A percentile compares a stretch with the other conserved stretches of the same genome.
Evolutionary conservation across 1,139 yeast genomes (phyloP).

Genomic region (Sugiyamaella pinicola): DNA sequence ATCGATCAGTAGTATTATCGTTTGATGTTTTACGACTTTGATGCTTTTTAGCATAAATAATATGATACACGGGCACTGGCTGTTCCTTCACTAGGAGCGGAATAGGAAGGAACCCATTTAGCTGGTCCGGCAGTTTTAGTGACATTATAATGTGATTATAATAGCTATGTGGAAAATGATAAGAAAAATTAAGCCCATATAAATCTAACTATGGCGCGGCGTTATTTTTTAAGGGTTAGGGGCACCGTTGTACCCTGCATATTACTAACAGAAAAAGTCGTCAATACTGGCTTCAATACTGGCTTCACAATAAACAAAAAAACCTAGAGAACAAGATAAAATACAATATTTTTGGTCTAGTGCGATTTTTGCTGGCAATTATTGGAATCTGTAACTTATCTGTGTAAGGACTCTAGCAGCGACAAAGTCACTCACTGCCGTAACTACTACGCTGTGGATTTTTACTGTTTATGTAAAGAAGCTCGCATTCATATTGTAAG

Average conservation of each 20-base stretch:
- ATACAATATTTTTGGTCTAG: too few species aligned
- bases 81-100: conserved; percentile 47
- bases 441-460: too few species aligned
- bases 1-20: conserved; percentile 44
- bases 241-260: conserved; percentile 4
- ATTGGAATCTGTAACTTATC: too few species aligned
- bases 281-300: neutral
- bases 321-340: neutral
- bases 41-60: conserved; percentile 38
- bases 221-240: conserved; percentile 9
- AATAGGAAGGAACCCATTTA: conserved; percentile 59
- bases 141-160: conserved; percentile 1
- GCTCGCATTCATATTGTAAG: too few species aligned
- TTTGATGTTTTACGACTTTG: conserved; percentile 30
- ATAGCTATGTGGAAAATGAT: neutral
- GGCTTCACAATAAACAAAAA: too few species aligned
- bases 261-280: neutral
- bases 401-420: too few species aligned
- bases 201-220: neutral
- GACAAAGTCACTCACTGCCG: too few species aligned
- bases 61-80: conserved; percentile 33
- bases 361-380: too few species aligned
- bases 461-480: too few species aligned
- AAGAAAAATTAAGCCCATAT: neutral
- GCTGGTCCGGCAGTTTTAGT: conserved; percentile 37